Percentiles rank a stretch among this genome's conserved stretches.
These are phyloP conservation scores for Spiraea crenata DNA, from an alignment of 331 rosid genomes.

Conservation along the genomic window DNA sequence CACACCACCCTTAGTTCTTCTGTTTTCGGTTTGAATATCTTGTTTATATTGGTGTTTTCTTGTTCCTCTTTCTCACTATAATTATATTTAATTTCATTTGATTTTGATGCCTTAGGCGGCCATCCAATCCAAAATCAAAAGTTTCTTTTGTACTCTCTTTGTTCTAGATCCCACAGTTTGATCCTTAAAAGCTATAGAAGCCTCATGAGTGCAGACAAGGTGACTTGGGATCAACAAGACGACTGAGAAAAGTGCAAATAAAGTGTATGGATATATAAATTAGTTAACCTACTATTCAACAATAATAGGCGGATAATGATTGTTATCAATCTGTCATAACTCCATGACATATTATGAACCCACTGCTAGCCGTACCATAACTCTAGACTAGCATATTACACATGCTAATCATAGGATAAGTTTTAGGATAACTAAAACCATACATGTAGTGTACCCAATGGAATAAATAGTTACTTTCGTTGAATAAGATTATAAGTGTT, in stretches of 20 bases:
- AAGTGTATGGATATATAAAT: not conserved
- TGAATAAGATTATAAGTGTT: no score
- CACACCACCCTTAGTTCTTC: not conserved
- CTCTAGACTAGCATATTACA: not conserved
- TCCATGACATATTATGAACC: not conserved
- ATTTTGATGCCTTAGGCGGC: conserved; percentile 8
- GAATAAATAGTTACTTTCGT: no score
- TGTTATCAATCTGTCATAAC: not conserved
- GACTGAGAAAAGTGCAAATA: conserved; percentile 4
- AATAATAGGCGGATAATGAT: conserved; percentile 8
- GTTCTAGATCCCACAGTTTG: not conserved
- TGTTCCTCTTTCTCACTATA: not conserved
- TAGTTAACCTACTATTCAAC: not conserved
- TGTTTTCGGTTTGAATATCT: not conserved
- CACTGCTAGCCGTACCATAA: not conserved
- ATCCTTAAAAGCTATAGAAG: conserved; percentile 27
- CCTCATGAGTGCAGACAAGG: conserved; percentile 4
- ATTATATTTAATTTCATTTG: not conserved
- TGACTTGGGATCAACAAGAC: conserved; percentile 6
- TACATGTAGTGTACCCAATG: no score
- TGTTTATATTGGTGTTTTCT: not conserved
- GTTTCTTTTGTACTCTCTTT: not conserved
- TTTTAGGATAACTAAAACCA: no score
- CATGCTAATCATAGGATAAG: no score
- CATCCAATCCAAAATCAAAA: conserved; percentile 16